Percentiles rank a stretch among this genome's conserved stretches.
Conservation (phyloP, 2,329 filamentous ascomycete species). For the Hypoxylon rubiginosum region DNA sequence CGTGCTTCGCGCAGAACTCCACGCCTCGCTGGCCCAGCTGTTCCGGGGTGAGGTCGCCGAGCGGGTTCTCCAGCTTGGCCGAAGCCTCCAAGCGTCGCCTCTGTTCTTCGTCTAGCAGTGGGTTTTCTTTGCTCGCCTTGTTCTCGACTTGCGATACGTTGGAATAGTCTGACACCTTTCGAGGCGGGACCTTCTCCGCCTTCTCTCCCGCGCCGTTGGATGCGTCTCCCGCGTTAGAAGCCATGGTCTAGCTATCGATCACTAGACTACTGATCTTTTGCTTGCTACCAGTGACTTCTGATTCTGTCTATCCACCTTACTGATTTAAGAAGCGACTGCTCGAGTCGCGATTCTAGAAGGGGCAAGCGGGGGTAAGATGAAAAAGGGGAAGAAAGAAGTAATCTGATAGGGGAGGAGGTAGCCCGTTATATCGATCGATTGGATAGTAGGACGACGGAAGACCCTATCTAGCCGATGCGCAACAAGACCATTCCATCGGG, state of each 20-base stretch:
- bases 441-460: conserved; percentile 1
- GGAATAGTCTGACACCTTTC: conserved; percentile 46
- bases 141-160: conserved; percentile 50
- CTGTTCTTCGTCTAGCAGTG: conserved; percentile 46
- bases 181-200: conserved; percentile 29
- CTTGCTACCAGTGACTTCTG: conserved; percentile 3
- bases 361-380: conserved; percentile 11
- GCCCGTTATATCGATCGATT: conserved; percentile 31
- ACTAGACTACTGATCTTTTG: conserved; percentile 9
- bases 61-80: conserved; percentile 57
- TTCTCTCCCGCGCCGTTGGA: conserved; percentile 34
- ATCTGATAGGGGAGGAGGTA: conserved; percentile 14
- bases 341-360: conserved; percentile 1
- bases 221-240: conserved; percentile 32
- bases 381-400: conserved; percentile 8
- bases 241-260: conserved; percentile 25
- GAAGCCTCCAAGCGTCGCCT: conserved; percentile 54
- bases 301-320: conserved; percentile 1
- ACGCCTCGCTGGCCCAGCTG: conserved; percentile 69
- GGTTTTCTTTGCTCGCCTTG: conserved; percentile 34
- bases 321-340: conserved; percentile 9
- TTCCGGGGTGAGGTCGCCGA: conserved; percentile 56
- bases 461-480: conserved; percentile 13
- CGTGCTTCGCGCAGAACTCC: conserved; percentile 68
- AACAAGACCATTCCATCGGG: conserved; percentile 7